Percentiles rank a stretch among this genome's conserved stretches.
Evolutionary conservation across 306 rosid genomes (phyloP).

Genomic region (Vigna reflexopilosa): DNA sequence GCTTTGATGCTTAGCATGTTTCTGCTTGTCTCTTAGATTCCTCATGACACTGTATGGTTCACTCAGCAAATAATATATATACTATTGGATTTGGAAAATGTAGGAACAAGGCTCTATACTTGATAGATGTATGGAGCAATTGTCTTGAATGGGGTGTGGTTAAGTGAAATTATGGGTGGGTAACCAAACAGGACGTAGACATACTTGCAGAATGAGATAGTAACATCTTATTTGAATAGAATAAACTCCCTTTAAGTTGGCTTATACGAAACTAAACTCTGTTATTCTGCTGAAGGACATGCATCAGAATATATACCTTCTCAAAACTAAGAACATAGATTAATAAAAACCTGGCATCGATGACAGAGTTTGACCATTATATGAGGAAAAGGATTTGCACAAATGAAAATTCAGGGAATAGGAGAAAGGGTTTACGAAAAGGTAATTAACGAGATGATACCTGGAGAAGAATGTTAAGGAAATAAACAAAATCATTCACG

Average conservation of each 20-base stretch:
- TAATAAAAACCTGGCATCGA: neutral
- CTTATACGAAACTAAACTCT: slow-evolving; percentile 12
- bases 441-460: slow-evolving; percentile 46
- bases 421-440: neutral
- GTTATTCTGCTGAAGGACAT: slow-evolving; percentile 21
- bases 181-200: neutral
- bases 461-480: slow-evolving; percentile 82
- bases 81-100: neutral
- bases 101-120: neutral
- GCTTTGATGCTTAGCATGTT: no score
- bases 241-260: slow-evolving; percentile 9
- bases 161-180: neutral
- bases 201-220: slow-evolving; percentile 1
- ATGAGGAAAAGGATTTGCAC: neutral
- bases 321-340: slow-evolving; percentile 5
- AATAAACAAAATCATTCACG: slow-evolving; percentile 70
- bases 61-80: slow-evolving; percentile 21
- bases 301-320: slow-evolving; percentile 23
- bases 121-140: slow-evolving; percentile 1
- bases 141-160: neutral
- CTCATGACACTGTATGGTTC: neutral
- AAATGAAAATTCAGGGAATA: neutral
- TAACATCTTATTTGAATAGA: neutral
- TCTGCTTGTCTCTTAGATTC: no score
- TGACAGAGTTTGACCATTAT: neutral